Percentiles rank a stretch among this genome's conserved stretches.
Conservation (phyloP, 2,329 filamentous ascomycete species). For the Phaeoacremonium minimum region DNA sequence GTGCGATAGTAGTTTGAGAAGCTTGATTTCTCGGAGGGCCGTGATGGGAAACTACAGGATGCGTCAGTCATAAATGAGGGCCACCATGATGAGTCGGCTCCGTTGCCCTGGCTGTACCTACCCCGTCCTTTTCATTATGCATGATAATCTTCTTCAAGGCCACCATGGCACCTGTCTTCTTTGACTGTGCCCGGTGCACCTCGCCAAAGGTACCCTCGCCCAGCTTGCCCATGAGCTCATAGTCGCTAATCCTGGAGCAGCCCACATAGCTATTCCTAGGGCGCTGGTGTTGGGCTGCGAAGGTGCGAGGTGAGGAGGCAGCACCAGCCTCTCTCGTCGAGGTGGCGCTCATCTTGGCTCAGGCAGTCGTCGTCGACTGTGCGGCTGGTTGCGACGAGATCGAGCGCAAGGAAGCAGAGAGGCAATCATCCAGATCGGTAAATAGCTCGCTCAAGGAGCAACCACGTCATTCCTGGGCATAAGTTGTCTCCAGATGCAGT, state of each 20-base stretch:
- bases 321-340: no score
- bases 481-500: no score
- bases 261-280: conserved; percentile 66
- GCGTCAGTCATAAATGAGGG: conserved; percentile 12
- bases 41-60: conserved; percentile 81
- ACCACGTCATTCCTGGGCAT: no score
- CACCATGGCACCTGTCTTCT: conserved; percentile 68
- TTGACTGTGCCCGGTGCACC: conserved; percentile 83
- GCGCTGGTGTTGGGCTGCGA: conserved; percentile 52
- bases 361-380: no score
- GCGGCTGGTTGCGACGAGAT: no score
- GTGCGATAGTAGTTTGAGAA: conserved; percentile 92
- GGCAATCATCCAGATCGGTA: no score
- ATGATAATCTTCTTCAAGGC: conserved; percentile 98
- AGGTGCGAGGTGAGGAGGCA: conserved; percentile 46
- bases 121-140: conserved; percentile 98
- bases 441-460: no score
- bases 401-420: no score
- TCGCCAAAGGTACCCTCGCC: conserved; percentile 97
- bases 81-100: no score
- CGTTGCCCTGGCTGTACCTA: no score
- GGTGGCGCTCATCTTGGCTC: no score
- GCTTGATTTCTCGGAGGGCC: conserved; percentile 92
- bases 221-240: conserved; percentile 76
- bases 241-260: conserved; percentile 78